Base-by-base conservation (phyloP, 306 rosid species). In the Hylodesmum podocarpum region DNA sequence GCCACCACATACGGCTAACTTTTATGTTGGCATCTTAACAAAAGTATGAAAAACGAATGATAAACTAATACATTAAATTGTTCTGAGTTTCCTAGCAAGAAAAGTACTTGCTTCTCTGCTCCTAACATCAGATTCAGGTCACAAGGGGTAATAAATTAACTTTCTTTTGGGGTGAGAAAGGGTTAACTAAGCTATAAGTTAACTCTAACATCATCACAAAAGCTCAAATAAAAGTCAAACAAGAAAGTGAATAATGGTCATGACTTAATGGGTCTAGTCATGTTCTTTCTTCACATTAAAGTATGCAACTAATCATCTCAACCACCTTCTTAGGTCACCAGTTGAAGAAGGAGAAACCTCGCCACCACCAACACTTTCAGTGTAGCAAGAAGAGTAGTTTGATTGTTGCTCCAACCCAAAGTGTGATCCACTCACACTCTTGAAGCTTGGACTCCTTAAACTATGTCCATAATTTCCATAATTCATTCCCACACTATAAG, bases 341-440 rank as follows among this genome's bases (percentile, higher is more conserved):
- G 99, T 89, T 67, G 97, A 92, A 53, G 97, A 90, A 13, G 98
- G 99, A 57, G 99, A 95, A 47, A 88, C 75, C 92, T 92, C 97
- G 43, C 93, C 96, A 18, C 98, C 96, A 15, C 97, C 96, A 64
- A 89, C 54, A 75, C 92, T 89, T 66, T 95, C 99, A 22, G 97
- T 95, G 80, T 83, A 92, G 84, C 97, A 92, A 54, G 98, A 95
- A 14, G 99, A 95, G 86, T 88, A 95, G 53, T 89, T 95, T n/a
- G 99, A 95, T 24, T 87, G 91, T 28, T 91, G 97, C 84, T 95
- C 97, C 79, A 90, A 41, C 39, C 91, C 95, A 62, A 80, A 83
- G 64, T 83, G 88, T 43, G 90, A 70, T 59, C 78, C 91, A 83
- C 73, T 73, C 37, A 89, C 90, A 78, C 97, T 92, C 84, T 92